phyloP scores from a whole-genome alignment of 805 yeast genomes.

The Ogataea neopini region DNA sequence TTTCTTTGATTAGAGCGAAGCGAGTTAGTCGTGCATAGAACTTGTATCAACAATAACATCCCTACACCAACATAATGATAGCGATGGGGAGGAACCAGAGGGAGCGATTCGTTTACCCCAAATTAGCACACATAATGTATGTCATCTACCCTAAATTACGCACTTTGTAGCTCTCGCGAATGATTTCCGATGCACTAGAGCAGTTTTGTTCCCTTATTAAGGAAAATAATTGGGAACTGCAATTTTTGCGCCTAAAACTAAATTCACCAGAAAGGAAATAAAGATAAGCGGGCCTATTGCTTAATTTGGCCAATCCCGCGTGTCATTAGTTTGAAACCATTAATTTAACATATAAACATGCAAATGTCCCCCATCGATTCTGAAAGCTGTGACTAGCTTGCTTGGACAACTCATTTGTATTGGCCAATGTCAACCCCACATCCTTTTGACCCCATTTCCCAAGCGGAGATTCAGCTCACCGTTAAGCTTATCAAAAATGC shows the following conservation, averaged over 20 bases:
- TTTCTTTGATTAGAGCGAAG: conserved; percentile 35
- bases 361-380: not conserved
- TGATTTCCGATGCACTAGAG: not conserved
- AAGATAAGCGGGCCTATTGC: not conserved
- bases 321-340: too few species aligned
- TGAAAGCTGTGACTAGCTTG: not conserved
- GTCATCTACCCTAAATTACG: too few species aligned
- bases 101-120: not conserved
- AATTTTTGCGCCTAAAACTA: not conserved
- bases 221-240: not conserved
- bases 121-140: not conserved
- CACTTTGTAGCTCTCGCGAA: not conserved
- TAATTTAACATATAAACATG: not conserved
- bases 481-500: conserved; percentile 61
- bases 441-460: conserved; percentile 44
- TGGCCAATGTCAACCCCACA: conserved; percentile 21
- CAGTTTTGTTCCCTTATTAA: not conserved
- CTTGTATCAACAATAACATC: not conserved
- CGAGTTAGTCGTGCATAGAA: not conserved
- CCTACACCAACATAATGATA: not conserved
- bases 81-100: not conserved
- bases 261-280: not conserved
- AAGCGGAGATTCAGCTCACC: conserved; percentile 57
- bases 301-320: not conserved
- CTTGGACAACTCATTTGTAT: too few species aligned